Conservation (phyloP, 768 basidiomycete species). For the Tricholoma saponaceum region DNA sequence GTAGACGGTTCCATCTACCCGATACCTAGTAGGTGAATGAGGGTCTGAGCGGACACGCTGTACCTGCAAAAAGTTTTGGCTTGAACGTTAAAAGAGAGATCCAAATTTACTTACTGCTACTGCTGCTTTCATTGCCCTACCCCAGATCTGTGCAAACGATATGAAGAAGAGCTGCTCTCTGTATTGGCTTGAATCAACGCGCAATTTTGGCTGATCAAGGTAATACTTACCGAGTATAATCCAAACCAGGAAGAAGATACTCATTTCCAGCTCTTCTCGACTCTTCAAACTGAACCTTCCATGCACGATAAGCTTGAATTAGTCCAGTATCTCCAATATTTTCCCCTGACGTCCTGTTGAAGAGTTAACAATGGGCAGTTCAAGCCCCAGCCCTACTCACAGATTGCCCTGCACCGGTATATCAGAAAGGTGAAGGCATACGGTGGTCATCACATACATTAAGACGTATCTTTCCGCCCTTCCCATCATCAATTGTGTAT, state of each 20-base stretch:
- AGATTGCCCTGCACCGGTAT: slow-evolving; percentile 59
- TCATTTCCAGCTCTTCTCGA: slow-evolving; percentile 58
- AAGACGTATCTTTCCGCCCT: slow-evolving; percentile 78
- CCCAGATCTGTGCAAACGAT: slow-evolving; percentile 87
- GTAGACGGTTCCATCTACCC: slow-evolving; percentile 81
- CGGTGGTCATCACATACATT: slow-evolving; percentile 52
- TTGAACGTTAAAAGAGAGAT: not conserved
- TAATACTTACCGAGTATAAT: slow-evolving; percentile 56
- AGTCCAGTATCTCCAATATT: slow-evolving; percentile 87
- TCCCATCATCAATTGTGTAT: slow-evolving; percentile 82
- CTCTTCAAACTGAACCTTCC: slow-evolving; percentile 73
- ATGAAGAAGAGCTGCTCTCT: slow-evolving; percentile 96
- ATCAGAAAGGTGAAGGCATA: not conserved
- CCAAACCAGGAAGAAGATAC: slow-evolving; percentile 77
- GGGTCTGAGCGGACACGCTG: slow-evolving; percentile 84
- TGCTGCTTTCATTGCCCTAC: slow-evolving; percentile 71
- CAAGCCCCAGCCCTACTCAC: slow-evolving; percentile 35
- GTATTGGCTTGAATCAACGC: slow-evolving; percentile 7
- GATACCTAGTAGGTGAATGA: slow-evolving; percentile 76
- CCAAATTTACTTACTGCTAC: slow-evolving; percentile 51
- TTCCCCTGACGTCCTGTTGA: slow-evolving; percentile 77
- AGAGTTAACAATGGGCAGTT: not conserved
- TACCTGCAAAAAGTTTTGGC: slow-evolving; percentile 37
- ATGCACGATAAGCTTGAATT: slow-evolving; percentile 86
- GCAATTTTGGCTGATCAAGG: not conserved